Evolutionary conservation across 2,329 filamentous ascomycete genomes (phyloP).

Genomic region (Aureobasidium sp.): DNA sequence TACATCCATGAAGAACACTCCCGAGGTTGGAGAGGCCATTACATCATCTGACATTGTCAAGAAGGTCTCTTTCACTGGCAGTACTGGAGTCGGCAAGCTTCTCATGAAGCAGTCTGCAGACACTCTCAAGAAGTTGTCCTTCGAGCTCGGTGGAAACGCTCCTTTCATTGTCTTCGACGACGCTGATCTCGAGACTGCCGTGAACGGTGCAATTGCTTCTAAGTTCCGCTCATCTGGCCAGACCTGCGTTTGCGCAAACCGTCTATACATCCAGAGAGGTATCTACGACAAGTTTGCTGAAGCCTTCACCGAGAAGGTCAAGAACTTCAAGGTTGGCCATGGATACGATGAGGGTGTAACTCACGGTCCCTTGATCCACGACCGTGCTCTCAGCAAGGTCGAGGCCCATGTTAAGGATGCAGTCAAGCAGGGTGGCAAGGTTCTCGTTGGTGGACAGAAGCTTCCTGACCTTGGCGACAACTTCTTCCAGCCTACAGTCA

Average conservation of each 20-base stretch:
- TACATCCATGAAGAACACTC: slow-evolving; percentile 69
- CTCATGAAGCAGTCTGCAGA: slow-evolving; percentile 84
- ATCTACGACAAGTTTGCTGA: slow-evolving; percentile 68
- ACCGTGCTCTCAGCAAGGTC: slow-evolving; percentile 71
- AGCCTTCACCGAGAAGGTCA: slow-evolving; percentile 63
- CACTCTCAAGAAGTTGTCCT: slow-evolving; percentile 77
- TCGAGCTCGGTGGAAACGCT: slow-evolving; percentile 90
- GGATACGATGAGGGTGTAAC: slow-evolving; percentile 64
- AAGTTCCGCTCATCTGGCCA: slow-evolving; percentile 96
- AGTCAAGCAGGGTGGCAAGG: slow-evolving; percentile 63
- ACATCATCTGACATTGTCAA: slow-evolving; percentile 69
- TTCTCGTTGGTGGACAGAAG: slow-evolving; percentile 67
- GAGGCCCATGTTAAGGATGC: slow-evolving; percentile 74
- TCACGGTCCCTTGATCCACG: slow-evolving; percentile 79
- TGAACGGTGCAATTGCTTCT: slow-evolving; percentile 70
- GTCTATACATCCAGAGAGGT: slow-evolving; percentile 68
- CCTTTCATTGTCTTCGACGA: slow-evolving; percentile 98
- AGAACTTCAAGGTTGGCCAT: slow-evolving; percentile 64
- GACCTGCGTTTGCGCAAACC: slow-evolving; percentile 77
- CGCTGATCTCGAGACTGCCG: slow-evolving; percentile 73
- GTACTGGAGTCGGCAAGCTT: slow-evolving; percentile 57
- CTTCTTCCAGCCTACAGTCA: slow-evolving; percentile 85
- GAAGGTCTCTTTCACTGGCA: slow-evolving; percentile 91
- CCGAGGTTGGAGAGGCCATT: slow-evolving; percentile 66
- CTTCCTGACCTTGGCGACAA: slow-evolving; percentile 68